Percentiles rank a stretch among this genome's conserved stretches.
Conservation (phyloP, 1,139 yeast species). For the Pichia kudriavzevii region DNA sequence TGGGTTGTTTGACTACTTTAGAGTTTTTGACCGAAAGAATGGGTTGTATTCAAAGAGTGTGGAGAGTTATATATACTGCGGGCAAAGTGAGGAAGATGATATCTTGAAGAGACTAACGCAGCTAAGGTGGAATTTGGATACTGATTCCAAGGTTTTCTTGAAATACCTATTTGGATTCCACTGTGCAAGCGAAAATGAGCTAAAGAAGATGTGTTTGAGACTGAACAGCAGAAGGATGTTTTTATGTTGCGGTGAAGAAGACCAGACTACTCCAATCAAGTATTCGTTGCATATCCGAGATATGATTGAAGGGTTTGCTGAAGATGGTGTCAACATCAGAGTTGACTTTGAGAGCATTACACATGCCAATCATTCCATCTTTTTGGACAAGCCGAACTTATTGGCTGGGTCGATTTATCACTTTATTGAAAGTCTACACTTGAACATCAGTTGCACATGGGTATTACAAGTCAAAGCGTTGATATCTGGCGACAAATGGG, state of each 20-base stretch:
- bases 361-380: conserved; percentile 59
- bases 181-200: conserved; percentile 38
- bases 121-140: conserved; percentile 65
- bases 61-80: conserved; percentile 26
- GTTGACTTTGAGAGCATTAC: conserved; percentile 33
- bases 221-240: conserved; percentile 4
- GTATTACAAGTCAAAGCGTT: conserved; percentile 41
- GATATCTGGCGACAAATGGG: conserved; percentile 68
- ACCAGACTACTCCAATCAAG: conserved; percentile 44
- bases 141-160: conserved; percentile 47
- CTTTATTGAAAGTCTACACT: conserved; percentile 38
- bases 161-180: conserved; percentile 45
- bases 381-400: conserved; percentile 58
- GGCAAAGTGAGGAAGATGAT: conserved; percentile 18
- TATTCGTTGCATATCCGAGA: conserved; percentile 24
- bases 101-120: conserved; percentile 48
- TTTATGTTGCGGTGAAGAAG: conserved; percentile 44
- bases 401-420: conserved; percentile 56
- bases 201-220: conserved; percentile 23
- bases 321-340: too few species aligned
- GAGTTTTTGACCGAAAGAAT: conserved; percentile 54
- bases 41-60: conserved; percentile 56
- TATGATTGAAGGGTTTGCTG: conserved; percentile 15
- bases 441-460: conserved; percentile 37
- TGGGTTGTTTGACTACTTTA: conserved; percentile 43